Evolutionary conservation across 108 stramenopile genomes (phyloP).

Genomic region (Cyclotella sp.): DNA sequence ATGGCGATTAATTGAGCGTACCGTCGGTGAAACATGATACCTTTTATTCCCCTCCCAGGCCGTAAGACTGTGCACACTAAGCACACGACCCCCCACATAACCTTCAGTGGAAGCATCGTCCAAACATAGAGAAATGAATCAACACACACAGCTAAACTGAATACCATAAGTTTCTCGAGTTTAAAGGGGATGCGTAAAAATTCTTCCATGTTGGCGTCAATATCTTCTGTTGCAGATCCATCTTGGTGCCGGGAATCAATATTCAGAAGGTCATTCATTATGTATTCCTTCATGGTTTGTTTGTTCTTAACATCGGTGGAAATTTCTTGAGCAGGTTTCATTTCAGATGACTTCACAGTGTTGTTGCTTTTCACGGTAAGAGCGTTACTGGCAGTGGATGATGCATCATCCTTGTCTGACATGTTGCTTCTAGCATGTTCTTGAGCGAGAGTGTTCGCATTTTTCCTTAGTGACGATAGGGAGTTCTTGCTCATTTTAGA

Average conservation of each 20-base stretch:
- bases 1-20: conserved; percentile 14
- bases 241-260: conserved; percentile 56
- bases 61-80: conserved; percentile 35
- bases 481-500: background rate
- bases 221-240: conserved; percentile 63
- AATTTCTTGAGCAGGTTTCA: conserved; percentile 4
- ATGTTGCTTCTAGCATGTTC: conserved; percentile 13
- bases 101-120: conserved; percentile 90
- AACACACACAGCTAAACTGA: conserved; percentile 90
- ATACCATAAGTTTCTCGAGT: conserved; percentile 88
- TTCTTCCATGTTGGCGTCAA: conserved; percentile 92
- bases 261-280: conserved; percentile 53
- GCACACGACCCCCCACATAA: conserved; percentile 69
- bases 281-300: conserved; percentile 46
- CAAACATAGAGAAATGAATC: conserved; percentile 95
- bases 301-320: conserved; percentile 20
- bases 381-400: conserved; percentile 3
- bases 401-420: conserved; percentile 7
- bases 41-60: conserved; percentile 31
- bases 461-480: background rate
- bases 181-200: conserved; percentile 91
- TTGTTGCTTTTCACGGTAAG: conserved; percentile 24
- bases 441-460: background rate
- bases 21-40: conserved; percentile 42
- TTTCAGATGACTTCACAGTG: conserved; percentile 16